Evolutionary conservation across 768 basidiomycete species (phyloP).

Genomic region (Suillus plorans): DNA sequence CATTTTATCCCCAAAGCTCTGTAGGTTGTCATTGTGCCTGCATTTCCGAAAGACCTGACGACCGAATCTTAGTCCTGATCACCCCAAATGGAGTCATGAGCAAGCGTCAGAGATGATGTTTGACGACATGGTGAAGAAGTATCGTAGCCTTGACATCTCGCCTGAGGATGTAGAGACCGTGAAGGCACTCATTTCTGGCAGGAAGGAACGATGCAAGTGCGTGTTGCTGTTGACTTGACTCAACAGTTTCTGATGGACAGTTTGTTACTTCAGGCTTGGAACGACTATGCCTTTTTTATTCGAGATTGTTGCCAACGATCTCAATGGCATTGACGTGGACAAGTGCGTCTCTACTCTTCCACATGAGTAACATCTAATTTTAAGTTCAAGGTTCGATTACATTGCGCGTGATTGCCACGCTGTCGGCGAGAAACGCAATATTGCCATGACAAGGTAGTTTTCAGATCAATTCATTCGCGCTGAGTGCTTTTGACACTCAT

Average conservation of each 20-base stretch:
- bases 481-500: not conserved
- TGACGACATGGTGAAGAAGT: slow-evolving; percentile 59
- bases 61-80: not conserved
- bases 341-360: slow-evolving; percentile 45
- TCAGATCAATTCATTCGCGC: not conserved
- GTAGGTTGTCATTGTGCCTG: slow-evolving; percentile 39
- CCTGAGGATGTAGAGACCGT: slow-evolving; percentile 56
- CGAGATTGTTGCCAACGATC: slow-evolving; percentile 80
- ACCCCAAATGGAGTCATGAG: slow-evolving; percentile 66
- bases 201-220: slow-evolving; percentile 49
- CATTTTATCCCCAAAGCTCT: slow-evolving; percentile 65
- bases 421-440: slow-evolving; percentile 60
- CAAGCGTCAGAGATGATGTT: slow-evolving; percentile 84
- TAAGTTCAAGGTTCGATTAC: slow-evolving; percentile 67
- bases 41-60: not conserved
- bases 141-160: slow-evolving; percentile 45
- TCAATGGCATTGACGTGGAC: slow-evolving; percentile 85
- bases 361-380: slow-evolving; percentile 1
- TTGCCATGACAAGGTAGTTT: slow-evolving; percentile 45
- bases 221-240: slow-evolving; percentile 19
- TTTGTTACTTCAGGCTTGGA: slow-evolving; percentile 18
- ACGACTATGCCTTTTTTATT: slow-evolving; percentile 73
- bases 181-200: slow-evolving; percentile 78
- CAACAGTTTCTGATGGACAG: not conserved
- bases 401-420: slow-evolving; percentile 73